Conservation (phyloP, 2,329 filamentous ascomycete genomes). For the Trichoderma arundinaceum region DNA sequence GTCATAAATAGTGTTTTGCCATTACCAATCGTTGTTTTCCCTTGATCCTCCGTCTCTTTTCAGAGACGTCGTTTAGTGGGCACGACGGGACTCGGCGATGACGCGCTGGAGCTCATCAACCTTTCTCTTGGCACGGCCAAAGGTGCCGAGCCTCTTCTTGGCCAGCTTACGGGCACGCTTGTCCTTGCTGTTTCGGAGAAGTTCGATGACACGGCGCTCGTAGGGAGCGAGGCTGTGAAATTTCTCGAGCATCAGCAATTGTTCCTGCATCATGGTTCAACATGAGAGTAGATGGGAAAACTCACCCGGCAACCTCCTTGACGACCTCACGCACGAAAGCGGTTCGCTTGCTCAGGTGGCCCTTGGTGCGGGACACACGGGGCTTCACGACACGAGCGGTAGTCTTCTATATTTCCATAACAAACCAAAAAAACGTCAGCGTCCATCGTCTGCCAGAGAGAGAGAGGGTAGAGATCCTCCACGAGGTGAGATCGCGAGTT, state of each 20-base stretch:
- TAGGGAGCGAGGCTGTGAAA: slow-evolving; percentile 81
- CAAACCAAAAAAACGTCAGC: slow-evolving; percentile 51
- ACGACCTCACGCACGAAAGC: slow-evolving; percentile 96
- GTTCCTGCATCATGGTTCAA: too few species aligned
- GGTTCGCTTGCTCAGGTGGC: slow-evolving; percentile 94
- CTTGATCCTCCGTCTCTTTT: background rate
- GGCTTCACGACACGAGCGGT: slow-evolving; percentile 78
- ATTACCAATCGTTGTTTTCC: slow-evolving; percentile 1
- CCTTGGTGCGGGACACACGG: slow-evolving; percentile 86
- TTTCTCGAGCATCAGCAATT: too few species aligned
- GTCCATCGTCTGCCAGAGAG: slow-evolving; percentile 64
- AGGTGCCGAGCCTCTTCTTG: slow-evolving; percentile 99
- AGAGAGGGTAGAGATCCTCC: slow-evolving; percentile 68
- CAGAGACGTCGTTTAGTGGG: slow-evolving; percentile 56
- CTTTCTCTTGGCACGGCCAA: slow-evolving; percentile 99
- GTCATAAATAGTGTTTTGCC: background rate
- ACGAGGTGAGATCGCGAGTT: slow-evolving; percentile 69
- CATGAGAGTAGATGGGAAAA: slow-evolving; percentile 35
- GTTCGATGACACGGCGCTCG: slow-evolving; percentile 98
- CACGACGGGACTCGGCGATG: slow-evolving; percentile 89
- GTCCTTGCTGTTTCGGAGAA: slow-evolving; percentile 98
- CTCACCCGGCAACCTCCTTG: slow-evolving; percentile 96
- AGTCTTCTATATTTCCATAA: slow-evolving; percentile 69
- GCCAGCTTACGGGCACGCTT: slow-evolving; percentile 99
- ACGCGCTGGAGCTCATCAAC: slow-evolving; percentile 98